Evolutionary conservation across 2,329 filamentous ascomycete species (phyloP), one percentile per base, ranked within the genome.

Genomic region (Neopestalotiopsis sp.): DNA sequence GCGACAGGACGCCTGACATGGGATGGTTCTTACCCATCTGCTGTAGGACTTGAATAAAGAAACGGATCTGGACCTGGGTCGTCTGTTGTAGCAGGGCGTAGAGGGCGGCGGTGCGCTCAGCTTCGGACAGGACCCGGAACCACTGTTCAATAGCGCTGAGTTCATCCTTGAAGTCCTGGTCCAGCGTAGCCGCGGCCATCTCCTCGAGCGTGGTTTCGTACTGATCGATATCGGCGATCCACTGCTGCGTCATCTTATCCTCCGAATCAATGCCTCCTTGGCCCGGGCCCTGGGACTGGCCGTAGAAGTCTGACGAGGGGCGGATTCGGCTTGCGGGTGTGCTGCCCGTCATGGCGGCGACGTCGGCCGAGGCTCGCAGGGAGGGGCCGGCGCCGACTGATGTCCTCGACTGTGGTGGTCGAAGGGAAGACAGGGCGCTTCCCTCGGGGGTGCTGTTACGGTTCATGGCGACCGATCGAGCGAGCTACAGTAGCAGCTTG

Each of bases 121-220:
- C 95, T 83, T 98, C 96, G 78, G 95, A 98, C 73, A 99, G 86
- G 67, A 99, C 96, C 71, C 95, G 92, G 82, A 99, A 99, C 96
- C 96, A 99, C 85, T 99, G 96, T 84, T 99, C 96, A 78, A 99
- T 99, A 74, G 96, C 96, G 79, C 94, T 98, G 70, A 99, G 89
- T 82, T 99, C 96, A 82, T 98, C 96, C 85, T 99, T 99, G 87
- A 99, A 99, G 79, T 99, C 96, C 84, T 99, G 96, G 79, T 99
- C 96, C 67, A 98, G 86, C n/a, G 96, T 98, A 34, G 96, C 96
- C 40, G 95, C 95, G 58, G 96, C 96, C 96, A 99, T 99, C 80
- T 99, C 96, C 82, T 98, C 96, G 77, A 99, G 83, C 1, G 96
- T 99, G n/a, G 91, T 97, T 86, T 99, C 96, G 77, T 98, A 98